Base-by-base conservation (phyloP, 2,329 filamentous ascomycete genomes). In the Trichophaea hybrida region DNA sequence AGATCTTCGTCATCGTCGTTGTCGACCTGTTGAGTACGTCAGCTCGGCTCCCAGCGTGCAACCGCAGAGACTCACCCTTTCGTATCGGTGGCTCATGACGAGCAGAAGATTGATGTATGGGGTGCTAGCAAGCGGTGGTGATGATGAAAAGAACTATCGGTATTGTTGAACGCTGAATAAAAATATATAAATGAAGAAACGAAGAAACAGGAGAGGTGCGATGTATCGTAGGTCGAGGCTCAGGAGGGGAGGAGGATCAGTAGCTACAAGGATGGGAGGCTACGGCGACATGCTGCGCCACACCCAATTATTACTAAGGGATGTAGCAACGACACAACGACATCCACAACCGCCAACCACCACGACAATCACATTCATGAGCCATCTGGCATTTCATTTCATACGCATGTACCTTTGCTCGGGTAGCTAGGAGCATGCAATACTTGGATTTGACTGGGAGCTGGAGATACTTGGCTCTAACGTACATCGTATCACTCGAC, bases 1-100 rank as follows among this genome's bases (percentile, higher is more conserved):
- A 72, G 67, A 61, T 80, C 75, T 59, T 82, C 78, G 59, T 79
- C 77, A 66, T 83, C 80, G 64, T 78, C 78, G 75, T 76, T 68
- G 80, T 79, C 55, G 55, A 84, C 75, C 80, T 83, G 68, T 59
- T 50, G 37, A 53, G 40, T 44, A 12, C 53, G 53, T 57, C 33
- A 51, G 32, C 43, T 50, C 43, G 52, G 33, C 32, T 24, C n/a
- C 34, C 51, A 38, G 34, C 51, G 33, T 4, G 40, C 52, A 44
- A 34, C 24, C 35, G 34, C 12, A 13, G 44, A 12, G 24, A 43
- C 66, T 59, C 58, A 68, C 67, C 51, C 66, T 62, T 61, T 65
- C 66, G 61, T 68, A 68, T 64, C 64, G 61, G 24, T 62, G 65
- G 58, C 62, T 64, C 66, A 68, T 68, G 13, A 12, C 50, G 50